Evolutionary conservation across 768 basidiomycete species (phyloP).

Genomic region (Leucosporidium scottii): DNA sequence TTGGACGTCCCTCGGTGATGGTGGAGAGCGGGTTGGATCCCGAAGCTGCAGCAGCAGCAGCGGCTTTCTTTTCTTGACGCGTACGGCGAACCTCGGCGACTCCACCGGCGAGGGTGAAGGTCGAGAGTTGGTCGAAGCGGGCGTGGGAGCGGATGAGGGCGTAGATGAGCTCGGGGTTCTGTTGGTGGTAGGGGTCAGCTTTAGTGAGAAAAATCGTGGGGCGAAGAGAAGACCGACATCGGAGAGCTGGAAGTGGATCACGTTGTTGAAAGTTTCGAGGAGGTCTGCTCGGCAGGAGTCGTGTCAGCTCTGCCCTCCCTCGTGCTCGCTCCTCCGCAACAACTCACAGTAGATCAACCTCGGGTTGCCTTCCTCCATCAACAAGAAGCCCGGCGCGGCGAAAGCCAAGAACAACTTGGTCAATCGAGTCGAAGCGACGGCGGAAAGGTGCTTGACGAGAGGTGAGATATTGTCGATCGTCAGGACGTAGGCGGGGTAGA

Average conservation of each 20-base stretch:
- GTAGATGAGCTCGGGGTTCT: constrained; percentile 83
- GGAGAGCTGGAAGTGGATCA: constrained; percentile 65
- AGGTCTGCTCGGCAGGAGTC: constrained; percentile 11
- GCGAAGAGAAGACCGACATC: constrained; percentile 25
- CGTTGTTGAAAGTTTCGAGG: constrained; percentile 83
- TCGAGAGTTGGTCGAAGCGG: constrained; percentile 80
- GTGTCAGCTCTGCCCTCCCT: constrained; percentile 35
- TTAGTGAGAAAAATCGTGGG: not conserved
- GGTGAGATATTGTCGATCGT: constrained; percentile 82
- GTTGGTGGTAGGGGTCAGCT: constrained; percentile 38
- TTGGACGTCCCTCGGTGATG: too few species aligned
- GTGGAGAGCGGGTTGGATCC: not conserved
- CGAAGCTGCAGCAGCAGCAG: constrained; percentile 26
- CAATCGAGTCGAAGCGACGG: constrained; percentile 72
- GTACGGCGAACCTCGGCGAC: constrained; percentile 70
- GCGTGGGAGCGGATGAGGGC: constrained; percentile 76
- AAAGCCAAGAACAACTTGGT: constrained; percentile 87
- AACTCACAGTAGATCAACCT: constrained; percentile 66
- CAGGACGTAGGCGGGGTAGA: constrained; percentile 90
- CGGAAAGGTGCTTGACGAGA: constrained; percentile 69
- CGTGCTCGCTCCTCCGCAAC: not conserved
- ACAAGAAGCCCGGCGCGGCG: constrained; percentile 75
- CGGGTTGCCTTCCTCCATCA: constrained; percentile 93
- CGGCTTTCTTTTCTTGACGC: constrained; percentile 4
- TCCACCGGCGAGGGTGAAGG: constrained; percentile 78